A percentile compares a stretch with the other conserved stretches of the same genome.
Evolutionary conservation across 805 yeast genomes (phyloP).

Genomic region (Candida pseudofarinosa): DNA sequence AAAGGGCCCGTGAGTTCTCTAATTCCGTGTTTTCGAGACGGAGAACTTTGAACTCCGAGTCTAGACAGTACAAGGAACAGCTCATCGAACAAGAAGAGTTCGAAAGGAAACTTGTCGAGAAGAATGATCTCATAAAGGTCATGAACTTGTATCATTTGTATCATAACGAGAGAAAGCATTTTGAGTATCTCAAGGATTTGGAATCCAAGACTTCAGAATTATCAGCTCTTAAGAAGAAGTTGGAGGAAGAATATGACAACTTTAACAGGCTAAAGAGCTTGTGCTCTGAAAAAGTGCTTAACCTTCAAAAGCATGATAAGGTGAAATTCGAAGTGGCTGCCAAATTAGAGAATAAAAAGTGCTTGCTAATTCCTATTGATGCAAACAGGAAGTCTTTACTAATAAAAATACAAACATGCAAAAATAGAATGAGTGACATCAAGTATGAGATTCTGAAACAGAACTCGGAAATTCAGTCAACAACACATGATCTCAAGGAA

Average conservation of each 20-base stretch:
- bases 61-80: slow-evolving; percentile 75
- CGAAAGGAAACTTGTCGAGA: slow-evolving; percentile 50
- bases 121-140: slow-evolving; percentile 41
- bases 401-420: slow-evolving; percentile 44
- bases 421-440: slow-evolving; percentile 48
- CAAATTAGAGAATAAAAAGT: slow-evolving; percentile 41
- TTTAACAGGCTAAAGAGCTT: slow-evolving; percentile 29
- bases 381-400: slow-evolving; percentile 49
- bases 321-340: slow-evolving; percentile 31
- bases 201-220: slow-evolving; percentile 33
- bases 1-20: slow-evolving; percentile 59
- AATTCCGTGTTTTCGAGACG: slow-evolving; percentile 63
- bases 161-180: slow-evolving; percentile 48
- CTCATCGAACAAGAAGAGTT: slow-evolving; percentile 66
- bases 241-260: slow-evolving; percentile 22
- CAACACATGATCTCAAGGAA: slow-evolving; percentile 37
- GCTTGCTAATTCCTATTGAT: slow-evolving; percentile 57
- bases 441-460: slow-evolving; percentile 43
- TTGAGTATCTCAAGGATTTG: slow-evolving; percentile 29
- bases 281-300: slow-evolving; percentile 44
- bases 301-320: slow-evolving; percentile 37
- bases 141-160: slow-evolving; percentile 62
- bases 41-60: slow-evolving; percentile 66
- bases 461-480: slow-evolving; percentile 37
- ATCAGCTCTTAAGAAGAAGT: slow-evolving; percentile 25